phyloP scores from a whole-genome alignment of 2,329 filamentous ascomycete species.

The Aspergillus novofumigatus region DNA sequence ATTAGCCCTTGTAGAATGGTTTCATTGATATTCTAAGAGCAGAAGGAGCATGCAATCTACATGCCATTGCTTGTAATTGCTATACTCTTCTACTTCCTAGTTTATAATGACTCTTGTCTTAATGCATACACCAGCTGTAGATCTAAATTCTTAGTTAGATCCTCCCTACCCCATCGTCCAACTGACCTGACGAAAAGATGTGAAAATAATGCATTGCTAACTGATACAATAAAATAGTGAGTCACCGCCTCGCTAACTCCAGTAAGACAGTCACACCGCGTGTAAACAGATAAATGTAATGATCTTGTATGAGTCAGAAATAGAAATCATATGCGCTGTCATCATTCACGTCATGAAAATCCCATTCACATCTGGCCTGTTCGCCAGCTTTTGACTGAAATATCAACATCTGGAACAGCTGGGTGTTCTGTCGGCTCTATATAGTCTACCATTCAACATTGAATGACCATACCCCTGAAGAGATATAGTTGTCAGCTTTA shows the following conservation, averaged over 20 bases:
- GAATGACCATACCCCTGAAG: constrained; percentile 43
- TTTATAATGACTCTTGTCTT: not conserved
- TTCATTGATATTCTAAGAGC: too few relatives aligned
- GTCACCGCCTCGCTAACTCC: not conserved
- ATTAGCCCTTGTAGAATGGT: too few relatives aligned
- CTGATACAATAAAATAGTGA: not conserved
- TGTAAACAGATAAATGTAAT: constrained; percentile 4
- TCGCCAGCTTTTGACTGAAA: not conserved
- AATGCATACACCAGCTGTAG: not conserved
- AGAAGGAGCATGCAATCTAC: too few relatives aligned
- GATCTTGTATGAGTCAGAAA: constrained; percentile 5
- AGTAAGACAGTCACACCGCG: not conserved
- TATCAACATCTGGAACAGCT: constrained; percentile 1
- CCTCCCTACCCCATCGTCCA: not conserved
- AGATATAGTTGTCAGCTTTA: constrained; percentile 6
- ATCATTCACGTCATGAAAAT: constrained; percentile 23
- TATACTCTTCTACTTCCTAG: not conserved
- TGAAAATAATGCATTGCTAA: not conserved
- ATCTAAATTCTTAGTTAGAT: not conserved
- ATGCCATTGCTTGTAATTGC: not conserved
- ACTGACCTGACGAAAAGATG: not conserved
- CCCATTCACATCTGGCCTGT: constrained; percentile 2
- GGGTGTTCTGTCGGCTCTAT: constrained; percentile 16
- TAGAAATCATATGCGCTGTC: constrained; percentile 11
- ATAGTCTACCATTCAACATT: constrained; percentile 39